A percentile compares a stretch with the other conserved stretches of the same genome.
phyloP scores from a whole-genome alignment of 805 yeast species.

The Blastobotrys muscicola region DNA sequence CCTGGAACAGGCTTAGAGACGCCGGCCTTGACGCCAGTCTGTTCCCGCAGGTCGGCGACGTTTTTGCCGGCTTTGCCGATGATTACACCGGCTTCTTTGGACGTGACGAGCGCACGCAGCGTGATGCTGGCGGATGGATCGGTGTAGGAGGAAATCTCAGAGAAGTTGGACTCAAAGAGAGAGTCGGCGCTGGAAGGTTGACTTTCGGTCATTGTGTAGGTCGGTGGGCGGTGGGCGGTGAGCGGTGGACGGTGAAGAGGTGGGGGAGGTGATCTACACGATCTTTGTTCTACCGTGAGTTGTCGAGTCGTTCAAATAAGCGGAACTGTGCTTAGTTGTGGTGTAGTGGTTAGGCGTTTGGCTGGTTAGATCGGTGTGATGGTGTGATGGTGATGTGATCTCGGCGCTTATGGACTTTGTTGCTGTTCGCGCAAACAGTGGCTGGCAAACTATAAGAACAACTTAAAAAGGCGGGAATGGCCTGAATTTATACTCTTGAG shows the following conservation, averaged over 20 bases:
- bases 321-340: too few relatives aligned
- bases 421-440: too few relatives aligned
- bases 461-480: too few relatives aligned
- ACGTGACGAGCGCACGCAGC: slow-evolving; percentile 56
- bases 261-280: not conserved
- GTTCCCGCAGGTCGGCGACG: slow-evolving; percentile 65
- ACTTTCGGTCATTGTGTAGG: not conserved
- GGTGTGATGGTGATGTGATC: too few relatives aligned
- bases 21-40: slow-evolving; percentile 75
- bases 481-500: too few relatives aligned
- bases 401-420: too few relatives aligned
- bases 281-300: too few relatives aligned
- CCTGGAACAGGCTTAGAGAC: slow-evolving; percentile 74
- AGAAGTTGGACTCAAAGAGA: slow-evolving; percentile 7
- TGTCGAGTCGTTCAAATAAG: too few relatives aligned
- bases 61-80: slow-evolving; percentile 79
- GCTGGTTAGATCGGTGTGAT: too few relatives aligned
- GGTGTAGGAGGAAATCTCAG: not conserved
- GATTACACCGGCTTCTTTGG: slow-evolving; percentile 83
- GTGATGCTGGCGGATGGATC: slow-evolving; percentile 4
- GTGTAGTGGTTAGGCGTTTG: too few relatives aligned
- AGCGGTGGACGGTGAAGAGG: not conserved
- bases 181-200: slow-evolving; percentile 3
- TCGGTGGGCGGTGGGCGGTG: not conserved
- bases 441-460: too few relatives aligned